These are phyloP conservation scores for Prunella vulgaris DNA, from an alignment of 257 asterid genomes.

Conservation along the genomic window DNA sequence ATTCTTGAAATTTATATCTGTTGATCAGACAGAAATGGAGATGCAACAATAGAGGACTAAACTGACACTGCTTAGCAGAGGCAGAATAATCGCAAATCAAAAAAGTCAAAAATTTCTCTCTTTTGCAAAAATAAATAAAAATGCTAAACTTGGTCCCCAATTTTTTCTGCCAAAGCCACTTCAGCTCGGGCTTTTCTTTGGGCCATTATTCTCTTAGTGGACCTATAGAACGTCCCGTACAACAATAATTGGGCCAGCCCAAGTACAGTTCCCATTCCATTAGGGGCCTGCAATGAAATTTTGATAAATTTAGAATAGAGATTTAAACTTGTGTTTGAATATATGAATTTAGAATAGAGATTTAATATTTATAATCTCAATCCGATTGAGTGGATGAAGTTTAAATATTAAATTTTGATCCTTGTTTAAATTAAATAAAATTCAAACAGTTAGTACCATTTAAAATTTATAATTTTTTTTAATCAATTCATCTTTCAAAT, in stretches of 20 bases:
- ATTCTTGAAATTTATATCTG: background rate
- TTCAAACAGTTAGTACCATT: too few relatives aligned
- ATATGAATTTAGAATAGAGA: too few relatives aligned
- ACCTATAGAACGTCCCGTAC: constrained; percentile 63
- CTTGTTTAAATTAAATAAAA: too few relatives aligned
- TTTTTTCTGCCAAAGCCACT: constrained; percentile 34
- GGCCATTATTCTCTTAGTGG: constrained; percentile 53
- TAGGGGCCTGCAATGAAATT: constrained; percentile 53
- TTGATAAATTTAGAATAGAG: too few relatives aligned
- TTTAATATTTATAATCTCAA: too few relatives aligned
- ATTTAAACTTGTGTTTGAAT: too few relatives aligned
- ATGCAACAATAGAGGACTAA: background rate
- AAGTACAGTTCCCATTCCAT: constrained; percentile 60
- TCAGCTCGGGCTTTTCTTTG: constrained; percentile 44
- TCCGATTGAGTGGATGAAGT: too few relatives aligned
- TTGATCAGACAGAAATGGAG: background rate
- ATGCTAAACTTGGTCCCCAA: background rate
- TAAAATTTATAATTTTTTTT: too few relatives aligned
- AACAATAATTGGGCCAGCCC: constrained; percentile 74
- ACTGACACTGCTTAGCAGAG: constrained; percentile 20
- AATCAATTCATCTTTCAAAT: too few relatives aligned
- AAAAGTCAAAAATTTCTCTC: background rate
- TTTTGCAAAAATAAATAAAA: background rate
- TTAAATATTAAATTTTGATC: too few relatives aligned
- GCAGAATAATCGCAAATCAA: background rate